These are phyloP conservation scores for Penicillium sp. DNA, from an alignment of 2,329 filamentous ascomycete genomes.

Conservation along the genomic window DNA sequence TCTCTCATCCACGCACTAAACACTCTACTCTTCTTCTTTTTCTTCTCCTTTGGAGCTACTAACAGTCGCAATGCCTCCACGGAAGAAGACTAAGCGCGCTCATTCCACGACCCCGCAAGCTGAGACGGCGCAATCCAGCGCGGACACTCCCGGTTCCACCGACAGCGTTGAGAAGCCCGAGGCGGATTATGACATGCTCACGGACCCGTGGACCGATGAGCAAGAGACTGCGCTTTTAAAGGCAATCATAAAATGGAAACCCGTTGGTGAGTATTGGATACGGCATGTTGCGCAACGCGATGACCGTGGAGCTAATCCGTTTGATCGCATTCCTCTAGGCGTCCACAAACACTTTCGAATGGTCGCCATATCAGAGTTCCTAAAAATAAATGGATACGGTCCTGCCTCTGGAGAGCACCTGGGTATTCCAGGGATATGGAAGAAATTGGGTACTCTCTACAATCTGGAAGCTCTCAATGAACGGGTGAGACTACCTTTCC, in stretches of 20 bases:
- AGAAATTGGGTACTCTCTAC: conserved; percentile 79
- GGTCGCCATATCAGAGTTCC: conserved; percentile 77
- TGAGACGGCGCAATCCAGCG: conserved; percentile 25
- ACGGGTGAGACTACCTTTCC: conserved; percentile 58
- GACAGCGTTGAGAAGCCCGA: conserved; percentile 35
- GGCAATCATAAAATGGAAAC: conserved; percentile 90
- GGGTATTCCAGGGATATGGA: conserved; percentile 87
- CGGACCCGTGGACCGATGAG: conserved; percentile 90
- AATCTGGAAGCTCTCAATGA: conserved; percentile 85
- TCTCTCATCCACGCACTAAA: background rate
- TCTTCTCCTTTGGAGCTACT: background rate
- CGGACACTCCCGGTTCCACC: conserved; percentile 30
- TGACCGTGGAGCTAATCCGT: conserved; percentile 1
- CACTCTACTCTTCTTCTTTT: background rate
- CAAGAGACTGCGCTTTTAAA: conserved; percentile 93
- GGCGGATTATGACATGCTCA: conserved; percentile 51
- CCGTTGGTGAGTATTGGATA: conserved; percentile 65
- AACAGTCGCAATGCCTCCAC: conserved; percentile 41
- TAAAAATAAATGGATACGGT: conserved; percentile 77
- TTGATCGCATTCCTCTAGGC: conserved; percentile 43
- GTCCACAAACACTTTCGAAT: conserved; percentile 95
- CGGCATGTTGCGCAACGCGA: background rate
- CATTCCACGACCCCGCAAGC: conserved; percentile 32
- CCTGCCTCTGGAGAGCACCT: conserved; percentile 70
- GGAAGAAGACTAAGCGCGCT: conserved; percentile 62